Evolutionary conservation across 116 monocot genomes (phyloP).

Genomic region (Posidonia oceanica): DNA sequence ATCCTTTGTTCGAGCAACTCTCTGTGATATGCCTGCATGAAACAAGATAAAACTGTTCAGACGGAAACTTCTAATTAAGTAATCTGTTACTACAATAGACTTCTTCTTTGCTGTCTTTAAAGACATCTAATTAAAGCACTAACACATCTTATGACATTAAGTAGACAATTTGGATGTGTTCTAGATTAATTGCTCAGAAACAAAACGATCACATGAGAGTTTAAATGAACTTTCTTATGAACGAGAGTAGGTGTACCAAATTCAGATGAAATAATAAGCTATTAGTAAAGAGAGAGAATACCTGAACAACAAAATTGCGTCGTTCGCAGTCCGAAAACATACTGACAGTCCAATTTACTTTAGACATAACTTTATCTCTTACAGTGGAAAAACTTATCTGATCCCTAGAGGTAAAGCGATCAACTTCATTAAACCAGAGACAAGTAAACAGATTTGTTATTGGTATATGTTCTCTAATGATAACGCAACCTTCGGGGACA

Average conservation of each 20-base stretch:
- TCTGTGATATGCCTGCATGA: slow-evolving; percentile 75
- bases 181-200: too few species aligned
- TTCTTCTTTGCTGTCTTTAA: too few species aligned
- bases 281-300: slow-evolving; percentile 11
- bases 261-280: too few species aligned
- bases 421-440: slow-evolving; percentile 98
- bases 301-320: slow-evolving; percentile 98
- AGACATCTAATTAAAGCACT: too few species aligned
- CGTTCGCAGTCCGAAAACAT: slow-evolving; percentile 97
- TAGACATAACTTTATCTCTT: slow-evolving; percentile 71
- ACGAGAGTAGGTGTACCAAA: too few species aligned
- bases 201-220: too few species aligned
- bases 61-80: neutral
- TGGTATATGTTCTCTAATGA: slow-evolving; percentile 79
- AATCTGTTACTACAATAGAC: neutral
- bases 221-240: too few species aligned
- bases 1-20: slow-evolving; percentile 58
- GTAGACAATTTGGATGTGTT: too few species aligned
- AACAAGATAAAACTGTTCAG: neutral
- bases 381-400: slow-evolving; percentile 88
- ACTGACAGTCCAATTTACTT: slow-evolving; percentile 56
- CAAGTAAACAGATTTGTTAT: slow-evolving; percentile 91
- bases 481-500: slow-evolving; percentile 96
- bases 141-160: too few species aligned
- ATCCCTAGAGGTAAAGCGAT: slow-evolving; percentile 86